Evolutionary conservation across 495 filamentous ascomycete genomes (phyloP), one percentile per base, ranked within the genome.

Genomic region (Lophium mytilinum): DNA sequence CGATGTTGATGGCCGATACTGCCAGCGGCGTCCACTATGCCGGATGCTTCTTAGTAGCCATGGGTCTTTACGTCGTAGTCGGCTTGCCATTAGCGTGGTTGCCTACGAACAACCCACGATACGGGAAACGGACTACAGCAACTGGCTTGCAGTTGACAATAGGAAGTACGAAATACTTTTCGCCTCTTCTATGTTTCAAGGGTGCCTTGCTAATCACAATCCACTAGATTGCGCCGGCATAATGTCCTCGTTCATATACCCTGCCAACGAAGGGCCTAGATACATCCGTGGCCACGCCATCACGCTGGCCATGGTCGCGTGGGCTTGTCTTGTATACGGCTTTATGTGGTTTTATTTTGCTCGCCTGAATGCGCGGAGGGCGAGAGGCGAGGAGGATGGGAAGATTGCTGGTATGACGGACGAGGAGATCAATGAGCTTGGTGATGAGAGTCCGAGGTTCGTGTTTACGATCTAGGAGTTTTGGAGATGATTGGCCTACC

Each of bases 61-160:
- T 82, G 60, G 87, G 87, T 0, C 68, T 89, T 1, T 90, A 89
- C 59, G 82, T 88, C 7, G 68, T 76, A 0, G 84, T 88, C 11
- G 86, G 86, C 0, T 58, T 89, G 39, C 85, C 86, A 9, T 72
- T 89, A 30, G 83, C 85, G 30, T 89, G 87, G 86, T 57, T 80
- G 21, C 76, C 78, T 15, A 76, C 70, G 8, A 81, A 80, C 63
- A 71, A 68, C 14, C 86, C 85, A 6, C 72, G 86, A 37, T 88
- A 89, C 55, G 85, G 83, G 12, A 90, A 89, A 61, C 75, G 86
- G 30, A 84, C 86, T 0, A 83, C 81, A 11, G 86, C 83, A 0
- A 85, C 78, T 0, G 85, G 84, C 0, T 62, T 90, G 64, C 85
- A 89, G 68, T 70, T 89, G 21, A 86, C 81, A 0, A 76, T 83